These are phyloP conservation scores for Vigna radiata DNA, from an alignment of 306 rosid genomes.

Conservation along the genomic window DNA sequence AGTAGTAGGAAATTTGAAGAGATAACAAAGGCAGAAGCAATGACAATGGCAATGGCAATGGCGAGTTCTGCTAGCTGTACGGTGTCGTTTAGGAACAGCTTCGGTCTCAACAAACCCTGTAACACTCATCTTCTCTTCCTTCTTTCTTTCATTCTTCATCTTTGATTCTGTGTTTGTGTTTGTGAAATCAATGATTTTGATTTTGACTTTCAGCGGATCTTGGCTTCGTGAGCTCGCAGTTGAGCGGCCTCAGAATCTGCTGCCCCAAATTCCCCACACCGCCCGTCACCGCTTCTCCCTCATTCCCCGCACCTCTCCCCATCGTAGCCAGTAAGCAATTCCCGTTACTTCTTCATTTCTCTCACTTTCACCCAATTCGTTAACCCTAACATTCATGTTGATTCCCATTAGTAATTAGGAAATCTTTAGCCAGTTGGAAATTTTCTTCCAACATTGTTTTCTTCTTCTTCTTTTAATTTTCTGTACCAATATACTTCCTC, in stretches of 20 bases:
- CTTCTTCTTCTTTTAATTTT: too few species aligned
- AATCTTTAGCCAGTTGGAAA: too few species aligned
- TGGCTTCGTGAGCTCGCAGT: constrained; percentile 69
- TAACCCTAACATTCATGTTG: background rate
- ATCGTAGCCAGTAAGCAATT: constrained; percentile 64
- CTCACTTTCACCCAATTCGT: background rate
- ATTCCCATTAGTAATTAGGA: background rate
- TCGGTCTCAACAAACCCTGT: constrained; percentile 20
- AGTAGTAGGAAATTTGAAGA: background rate
- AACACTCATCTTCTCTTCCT: background rate
- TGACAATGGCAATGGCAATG: background rate
- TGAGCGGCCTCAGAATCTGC: constrained; percentile 74
- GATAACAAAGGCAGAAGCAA: background rate
- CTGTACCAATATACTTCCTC: too few species aligned
- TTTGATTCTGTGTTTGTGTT: background rate
- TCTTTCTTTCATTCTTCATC: background rate
- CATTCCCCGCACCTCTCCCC: constrained; percentile 46
- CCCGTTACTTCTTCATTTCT: background rate
- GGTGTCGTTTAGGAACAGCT: constrained; percentile 18
- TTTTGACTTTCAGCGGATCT: constrained; percentile 51
- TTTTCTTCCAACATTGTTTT: too few species aligned
- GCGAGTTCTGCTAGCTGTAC: constrained; percentile 33
- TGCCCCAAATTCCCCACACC: constrained; percentile 28
- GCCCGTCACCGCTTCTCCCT: constrained; percentile 41
- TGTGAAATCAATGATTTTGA: background rate